Base-by-base conservation (phyloP, 2,329 filamentous ascomycete genomes). In the Cordyceps fumosorosea region DNA sequence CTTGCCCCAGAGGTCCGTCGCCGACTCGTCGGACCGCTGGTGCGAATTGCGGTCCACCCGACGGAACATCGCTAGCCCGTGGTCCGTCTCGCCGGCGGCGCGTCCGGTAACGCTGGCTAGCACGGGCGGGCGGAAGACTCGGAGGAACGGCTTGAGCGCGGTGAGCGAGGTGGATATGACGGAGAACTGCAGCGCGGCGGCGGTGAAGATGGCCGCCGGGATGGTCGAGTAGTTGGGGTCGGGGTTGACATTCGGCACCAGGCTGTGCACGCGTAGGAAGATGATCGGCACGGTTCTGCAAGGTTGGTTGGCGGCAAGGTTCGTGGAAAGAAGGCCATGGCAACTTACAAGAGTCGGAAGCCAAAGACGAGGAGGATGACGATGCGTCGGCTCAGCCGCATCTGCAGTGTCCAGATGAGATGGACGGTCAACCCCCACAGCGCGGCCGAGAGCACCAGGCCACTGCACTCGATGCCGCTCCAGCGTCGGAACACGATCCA, bases 361-460 rank as follows among this genome's bases (percentile, higher is more conserved):
- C 58, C 62, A 32, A 65, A 65, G 6, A 55, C 62, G 45, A 42
- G 48, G 5, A 64, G n/a, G 16, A 65, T 60, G 22, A 64, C 56
- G 14, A 48, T 24, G 26, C 62, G 62, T 16, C 54, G 52, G 16
- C 48, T 34, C 16, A 8, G 47, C 14, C 50, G 58, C 56, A 65
- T 62, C 18, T 64, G 50, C 34, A 65, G n/a, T 1, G 57, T 44
- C 57, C 58, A 62, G 26, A 65, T 52, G 20, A 65, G 58, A 26
- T 62, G 58, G 34, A 60, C 34, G 3, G 62, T 57, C 6, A 63
- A 32, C 16, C 32, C 32, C 64, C 64, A 65, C 5, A 64, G 50
- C 18, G 42, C 58, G 14, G 62, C 20, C 45, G 64, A 62, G 12
- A 65, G 42, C 11, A 40, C 11, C 5, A 65, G 40, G 5, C 64